Evolutionary conservation across 2,329 filamentous ascomycete genomes (phyloP).

Genomic region (Paradendryphiella salina): DNA sequence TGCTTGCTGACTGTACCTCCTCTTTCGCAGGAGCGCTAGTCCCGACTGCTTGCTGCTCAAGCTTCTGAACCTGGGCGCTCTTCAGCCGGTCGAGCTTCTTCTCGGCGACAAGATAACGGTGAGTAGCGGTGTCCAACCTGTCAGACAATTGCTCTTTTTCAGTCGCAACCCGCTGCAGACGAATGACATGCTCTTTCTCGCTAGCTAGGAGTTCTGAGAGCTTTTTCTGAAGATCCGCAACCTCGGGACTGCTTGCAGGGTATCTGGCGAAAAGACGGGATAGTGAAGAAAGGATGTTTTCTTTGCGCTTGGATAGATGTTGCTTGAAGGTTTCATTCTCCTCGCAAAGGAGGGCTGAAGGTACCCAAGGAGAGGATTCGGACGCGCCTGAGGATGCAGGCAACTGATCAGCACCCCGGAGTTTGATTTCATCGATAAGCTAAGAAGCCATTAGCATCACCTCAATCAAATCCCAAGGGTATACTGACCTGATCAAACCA

Average conservation of each 20-base stretch:
- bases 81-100: slow-evolving; percentile 89
- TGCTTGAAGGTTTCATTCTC: slow-evolving; percentile 68
- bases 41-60: slow-evolving; percentile 76
- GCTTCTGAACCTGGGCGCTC: slow-evolving; percentile 85
- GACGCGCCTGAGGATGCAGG: slow-evolving; percentile 26
- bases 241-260: slow-evolving; percentile 63
- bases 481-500: slow-evolving; percentile 88
- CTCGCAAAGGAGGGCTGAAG: slow-evolving; percentile 59
- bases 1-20: slow-evolving; percentile 52
- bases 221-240: slow-evolving; percentile 72
- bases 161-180: slow-evolving; percentile 71
- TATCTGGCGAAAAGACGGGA: slow-evolving; percentile 65
- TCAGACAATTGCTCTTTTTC: slow-evolving; percentile 87
- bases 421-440: slow-evolving; percentile 55
- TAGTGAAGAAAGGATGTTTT: slow-evolving; percentile 74
- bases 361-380: slow-evolving; percentile 48
- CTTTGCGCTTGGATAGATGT: slow-evolving; percentile 76
- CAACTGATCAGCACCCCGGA: slow-evolving; percentile 47
- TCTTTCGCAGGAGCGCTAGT: slow-evolving; percentile 34
- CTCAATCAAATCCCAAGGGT: slow-evolving; percentile 9
- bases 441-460: slow-evolving; percentile 37
- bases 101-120: slow-evolving; percentile 92
- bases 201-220: slow-evolving; percentile 74
- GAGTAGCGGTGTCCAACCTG: slow-evolving; percentile 82
- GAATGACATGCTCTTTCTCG: slow-evolving; percentile 79